Base-by-base conservation (phyloP, 164 flowering plant genomes). In the Nymphaea thermarum region DNA sequence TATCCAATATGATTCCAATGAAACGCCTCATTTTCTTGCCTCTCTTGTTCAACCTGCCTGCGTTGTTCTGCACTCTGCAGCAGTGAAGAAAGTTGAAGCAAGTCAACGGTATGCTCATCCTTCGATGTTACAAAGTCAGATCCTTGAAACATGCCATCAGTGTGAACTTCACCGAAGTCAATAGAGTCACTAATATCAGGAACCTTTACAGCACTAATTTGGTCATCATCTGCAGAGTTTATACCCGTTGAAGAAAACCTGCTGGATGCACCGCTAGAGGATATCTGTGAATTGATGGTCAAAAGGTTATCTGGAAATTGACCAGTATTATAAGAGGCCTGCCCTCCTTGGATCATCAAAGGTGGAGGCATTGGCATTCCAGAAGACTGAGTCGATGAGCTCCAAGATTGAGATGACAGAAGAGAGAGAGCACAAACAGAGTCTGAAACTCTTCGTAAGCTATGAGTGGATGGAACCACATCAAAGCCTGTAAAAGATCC, bases 341-440 rank as follows among this genome's bases (percentile, higher is more conserved):
- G 67, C 67, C 64, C 71, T 60, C 71, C 78, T 15, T 74, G 74
- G 12, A 72, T 25, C 10, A 75, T 62, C 65, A 73, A 68, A 11
- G 83, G 73, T 15, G 61, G 69, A 47, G 76, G 74, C 65, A 78
- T 66, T 51, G 82, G 77, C 67, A 78, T 76, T 68, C 73, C 82
- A 7, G 85, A 76, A 0, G 77, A 76, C 66, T 74, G 78, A 68
- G 69, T 75, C 64, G 83, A 71, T 10, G 80, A 76, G 67, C 76
- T 81, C 43, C 71, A 80, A 67, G 87, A 74, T 68, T 81, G 85
- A 71, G 82, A 73, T 83, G 91, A 86, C 88, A 85, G 88, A 84
- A 86, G 88, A 86, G 91, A 84, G 91, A 80, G 88, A 86, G 85
- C 91, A 84, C 82, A 72, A 67, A 83, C 79, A n/a, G 87, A 79